Evolutionary conservation across 2,329 filamentous ascomycete genomes (phyloP), one percentile per base, ranked within the genome.

Genomic region (Stromatinia cepivora): DNA sequence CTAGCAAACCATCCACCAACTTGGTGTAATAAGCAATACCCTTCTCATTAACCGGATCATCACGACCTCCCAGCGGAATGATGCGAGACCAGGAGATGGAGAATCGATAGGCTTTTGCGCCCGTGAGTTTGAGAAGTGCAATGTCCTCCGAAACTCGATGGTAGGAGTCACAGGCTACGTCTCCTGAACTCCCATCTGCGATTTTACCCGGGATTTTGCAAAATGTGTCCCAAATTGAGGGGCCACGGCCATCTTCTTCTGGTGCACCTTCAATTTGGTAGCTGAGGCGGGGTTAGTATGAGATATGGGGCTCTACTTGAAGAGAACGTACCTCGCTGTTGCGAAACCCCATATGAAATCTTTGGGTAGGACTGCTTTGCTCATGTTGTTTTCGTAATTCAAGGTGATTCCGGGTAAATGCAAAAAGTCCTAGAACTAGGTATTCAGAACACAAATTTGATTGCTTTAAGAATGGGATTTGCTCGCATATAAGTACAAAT

Each of bases 191-290:
- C 70, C 88, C 90, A 76, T 92, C 91, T 69, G 92, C 92, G 76
- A 95, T 93, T 81, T 95, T 96, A 76, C 92, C 92, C 9, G 90
- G 88, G 67, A 88, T 90, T 72, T 86, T 86, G 81, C 91, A 94
- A 82, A 96, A 96, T n/a, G 87, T 90, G 81, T 97, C 93, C 93
- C 93, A 96, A 79, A 96, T 95, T 71, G 90, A 92, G 67, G 92
- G 89, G 31, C 87, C 90, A 73, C 92, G 91, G 73, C 92, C 93
- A 78, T 94, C 92, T 77, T 90, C 86, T 61, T 90, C 83, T 52
- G 85, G 83, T 61, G 88, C 88, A 70, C 93, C 93, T 83, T 97
- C 93, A 75, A 97, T 91, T 79, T 97, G 92, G 83, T 95, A 96
- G 78, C 92, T 95, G 77, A 7, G 52, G 22, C 15, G 65, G 36